Evolutionary conservation across 2,329 filamentous ascomycete species (phyloP).

Genomic region (Microsporum ferrugineum): DNA sequence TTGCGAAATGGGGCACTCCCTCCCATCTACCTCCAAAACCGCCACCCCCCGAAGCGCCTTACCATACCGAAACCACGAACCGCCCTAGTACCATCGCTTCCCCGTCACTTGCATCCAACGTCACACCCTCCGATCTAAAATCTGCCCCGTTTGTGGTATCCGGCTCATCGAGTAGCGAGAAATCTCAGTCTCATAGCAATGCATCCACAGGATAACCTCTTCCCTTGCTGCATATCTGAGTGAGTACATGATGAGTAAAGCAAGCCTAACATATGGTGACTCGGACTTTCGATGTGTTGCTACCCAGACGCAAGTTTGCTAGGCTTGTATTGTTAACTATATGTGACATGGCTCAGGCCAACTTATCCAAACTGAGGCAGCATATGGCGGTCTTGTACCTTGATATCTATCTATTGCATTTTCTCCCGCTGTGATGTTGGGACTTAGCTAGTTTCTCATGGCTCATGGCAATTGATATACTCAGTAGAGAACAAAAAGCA

Average conservation of each 20-base stretch:
- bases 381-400: background rate
- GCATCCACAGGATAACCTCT: background rate
- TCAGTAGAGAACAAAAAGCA: background rate
- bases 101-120: constrained; percentile 13
- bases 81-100: constrained; percentile 17
- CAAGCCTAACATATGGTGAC: background rate
- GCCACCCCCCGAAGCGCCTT: constrained; percentile 37
- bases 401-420: background rate
- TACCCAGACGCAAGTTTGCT: background rate
- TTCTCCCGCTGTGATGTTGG: background rate
- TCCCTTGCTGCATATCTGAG: background rate
- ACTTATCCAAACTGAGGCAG: background rate
- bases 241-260: background rate
- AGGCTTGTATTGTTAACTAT: background rate
- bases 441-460: background rate
- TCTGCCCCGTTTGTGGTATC: constrained; percentile 32
- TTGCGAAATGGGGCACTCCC: constrained; percentile 41
- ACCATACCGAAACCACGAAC: constrained; percentile 31
- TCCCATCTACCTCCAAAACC: constrained; percentile 41
- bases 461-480: background rate
- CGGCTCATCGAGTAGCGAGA: constrained; percentile 23
- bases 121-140: constrained; percentile 17
- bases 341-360: background rate
- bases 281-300: background rate
- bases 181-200: background rate